Evolutionary conservation across 805 yeast genomes (phyloP).

Genomic region (Diddensiella transvaalensis): DNA sequence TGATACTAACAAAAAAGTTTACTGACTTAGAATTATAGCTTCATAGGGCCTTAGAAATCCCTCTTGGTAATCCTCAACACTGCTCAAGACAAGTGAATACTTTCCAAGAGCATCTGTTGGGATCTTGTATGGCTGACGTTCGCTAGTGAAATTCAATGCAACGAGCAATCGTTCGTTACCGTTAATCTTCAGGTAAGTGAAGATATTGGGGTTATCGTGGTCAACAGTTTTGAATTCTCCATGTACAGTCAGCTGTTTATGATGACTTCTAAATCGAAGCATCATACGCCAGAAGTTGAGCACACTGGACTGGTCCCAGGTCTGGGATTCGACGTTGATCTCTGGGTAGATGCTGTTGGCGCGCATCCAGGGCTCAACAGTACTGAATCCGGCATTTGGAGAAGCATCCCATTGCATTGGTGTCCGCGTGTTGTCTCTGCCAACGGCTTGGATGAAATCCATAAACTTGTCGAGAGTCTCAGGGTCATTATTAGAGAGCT

Average conservation of each 20-base stretch:
- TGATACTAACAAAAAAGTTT: no score
- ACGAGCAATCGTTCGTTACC: slow-evolving; percentile 11
- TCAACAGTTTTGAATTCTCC: slow-evolving; percentile 46
- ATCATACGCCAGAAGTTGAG: slow-evolving; percentile 45
- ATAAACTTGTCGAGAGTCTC: slow-evolving; percentile 11
- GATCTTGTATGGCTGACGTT: slow-evolving; percentile 3
- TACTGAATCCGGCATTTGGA: slow-evolving; percentile 45
- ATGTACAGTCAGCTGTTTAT: slow-evolving; percentile 42
- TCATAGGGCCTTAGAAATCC: background rate
- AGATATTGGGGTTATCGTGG: slow-evolving; percentile 40
- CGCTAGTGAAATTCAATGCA: slow-evolving; percentile 11
- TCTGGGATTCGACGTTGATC: slow-evolving; percentile 47
- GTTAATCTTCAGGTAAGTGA: slow-evolving; percentile 35
- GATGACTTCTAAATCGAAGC: slow-evolving; percentile 42
- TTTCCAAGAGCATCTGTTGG: background rate
- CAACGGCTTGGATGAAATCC: slow-evolving; percentile 26
- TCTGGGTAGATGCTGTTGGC: slow-evolving; percentile 48
- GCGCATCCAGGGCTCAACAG: slow-evolving; percentile 50
- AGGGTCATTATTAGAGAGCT: slow-evolving; percentile 1
- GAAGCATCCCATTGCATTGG: slow-evolving; percentile 54
- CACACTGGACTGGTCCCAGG: slow-evolving; percentile 44
- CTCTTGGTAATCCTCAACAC: background rate
- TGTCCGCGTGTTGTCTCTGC: slow-evolving; percentile 53
- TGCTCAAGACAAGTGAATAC: background rate
- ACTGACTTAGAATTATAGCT: background rate